A percentile compares a stretch with the other conserved stretches of the same genome.
phyloP scores from a whole-genome alignment of 2,329 filamentous ascomycete genomes.

The Penicillium sp. region DNA sequence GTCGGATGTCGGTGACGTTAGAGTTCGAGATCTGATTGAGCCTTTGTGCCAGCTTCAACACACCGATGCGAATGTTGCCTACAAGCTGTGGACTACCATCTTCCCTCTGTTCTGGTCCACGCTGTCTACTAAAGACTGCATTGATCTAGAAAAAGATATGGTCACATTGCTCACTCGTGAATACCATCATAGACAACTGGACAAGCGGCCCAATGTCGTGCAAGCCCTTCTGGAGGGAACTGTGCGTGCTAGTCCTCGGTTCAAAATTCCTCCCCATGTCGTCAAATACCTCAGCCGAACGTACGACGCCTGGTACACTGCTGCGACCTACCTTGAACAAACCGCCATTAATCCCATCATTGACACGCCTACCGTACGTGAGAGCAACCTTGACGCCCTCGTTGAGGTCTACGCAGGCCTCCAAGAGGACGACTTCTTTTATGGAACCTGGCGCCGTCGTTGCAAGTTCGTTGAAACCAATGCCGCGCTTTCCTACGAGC shows the following conservation, averaged over 20 bases:
- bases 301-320: conserved; percentile 96
- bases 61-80: conserved; percentile 68
- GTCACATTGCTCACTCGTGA: conserved; percentile 88
- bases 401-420: conserved; percentile 83
- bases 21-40: conserved; percentile 78
- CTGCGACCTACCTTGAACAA: conserved; percentile 79
- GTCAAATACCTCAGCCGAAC: conserved; percentile 91
- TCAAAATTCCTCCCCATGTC: conserved; percentile 89
- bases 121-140: conserved; percentile 74
- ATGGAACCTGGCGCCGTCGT: conserved; percentile 88
- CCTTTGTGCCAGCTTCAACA: conserved; percentile 89
- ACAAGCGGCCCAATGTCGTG: conserved; percentile 89
- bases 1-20: conserved; percentile 72
- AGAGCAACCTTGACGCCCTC: conserved; percentile 93
- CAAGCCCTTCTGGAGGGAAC: conserved; percentile 84
- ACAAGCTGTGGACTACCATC: conserved; percentile 80
- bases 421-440: conserved; percentile 94
- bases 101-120: conserved; percentile 94
- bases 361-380: conserved; percentile 73
- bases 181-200: conserved; percentile 86
- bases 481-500: conserved; percentile 91
- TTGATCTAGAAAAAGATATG: conserved; percentile 81
- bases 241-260: conserved; percentile 72
- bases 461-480: conserved; percentile 98
- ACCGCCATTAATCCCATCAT: conserved; percentile 73